phyloP scores from a whole-genome alignment of 495 filamentous ascomycete species.

The Bryoglossum gracile region DNA sequence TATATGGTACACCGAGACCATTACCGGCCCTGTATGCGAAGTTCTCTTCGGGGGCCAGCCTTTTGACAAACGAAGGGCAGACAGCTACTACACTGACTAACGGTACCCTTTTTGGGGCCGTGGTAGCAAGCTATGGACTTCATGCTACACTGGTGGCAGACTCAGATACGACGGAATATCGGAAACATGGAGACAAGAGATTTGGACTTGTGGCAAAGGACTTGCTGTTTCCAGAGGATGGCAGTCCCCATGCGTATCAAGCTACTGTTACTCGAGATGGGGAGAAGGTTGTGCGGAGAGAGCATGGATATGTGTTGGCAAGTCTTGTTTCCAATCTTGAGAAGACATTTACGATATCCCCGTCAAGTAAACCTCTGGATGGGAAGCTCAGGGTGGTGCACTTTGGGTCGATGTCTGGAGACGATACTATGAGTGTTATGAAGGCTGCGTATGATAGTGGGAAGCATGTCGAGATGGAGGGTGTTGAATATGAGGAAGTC shows the following conservation, averaged over 20 bases:
- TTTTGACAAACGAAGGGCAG: conserved; percentile 37
- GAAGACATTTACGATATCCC: conserved; percentile 70
- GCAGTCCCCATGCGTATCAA: conserved; percentile 60
- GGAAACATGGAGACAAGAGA: conserved; percentile 62
- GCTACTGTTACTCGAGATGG: conserved; percentile 44
- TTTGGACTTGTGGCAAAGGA: conserved; percentile 79
- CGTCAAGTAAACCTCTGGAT: conserved; percentile 55
- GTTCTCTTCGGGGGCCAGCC: conserved; percentile 60
- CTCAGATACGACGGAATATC: conserved; percentile 72
- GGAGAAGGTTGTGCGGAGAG: conserved; percentile 26
- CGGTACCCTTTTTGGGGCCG: conserved; percentile 56
- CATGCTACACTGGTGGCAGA: conserved; percentile 84
- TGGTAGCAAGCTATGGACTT: conserved; percentile 81
- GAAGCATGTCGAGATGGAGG: conserved; percentile 48
- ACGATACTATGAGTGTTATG: conserved; percentile 69
- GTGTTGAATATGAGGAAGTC: conserved; percentile 53
- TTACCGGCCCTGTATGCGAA: conserved; percentile 50
- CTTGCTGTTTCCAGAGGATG: conserved; percentile 54
- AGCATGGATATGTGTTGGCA: conserved; percentile 67
- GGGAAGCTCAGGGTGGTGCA: conserved; percentile 63
- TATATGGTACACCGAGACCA: conserved; percentile 39
- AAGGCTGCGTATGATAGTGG: conserved; percentile 65
- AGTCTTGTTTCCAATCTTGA: conserved; percentile 76
- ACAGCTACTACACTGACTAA: conserved; percentile 23
- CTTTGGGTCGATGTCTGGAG: conserved; percentile 56